A percentile compares a stretch with the other conserved stretches of the same genome.
phyloP scores from a whole-genome alignment of 2,329 filamentous ascomycete species.

The Corniculantispora saksenae region DNA sequence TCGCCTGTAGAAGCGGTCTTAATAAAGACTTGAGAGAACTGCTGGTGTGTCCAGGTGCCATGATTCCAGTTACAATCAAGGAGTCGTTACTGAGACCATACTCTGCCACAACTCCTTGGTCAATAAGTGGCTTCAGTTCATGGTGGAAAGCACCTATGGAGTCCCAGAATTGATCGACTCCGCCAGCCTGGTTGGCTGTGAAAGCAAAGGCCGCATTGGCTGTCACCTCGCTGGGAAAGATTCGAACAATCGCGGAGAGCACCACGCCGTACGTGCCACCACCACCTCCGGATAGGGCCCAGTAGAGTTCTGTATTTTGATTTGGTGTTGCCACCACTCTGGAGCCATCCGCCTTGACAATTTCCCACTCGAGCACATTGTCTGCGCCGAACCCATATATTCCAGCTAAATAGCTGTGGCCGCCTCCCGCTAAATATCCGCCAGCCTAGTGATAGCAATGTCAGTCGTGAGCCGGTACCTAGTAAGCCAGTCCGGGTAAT shows the following conservation, averaged over 20 bases:
- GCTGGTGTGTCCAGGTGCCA: neutral
- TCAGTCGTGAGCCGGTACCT: neutral
- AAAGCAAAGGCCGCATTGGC: neutral
- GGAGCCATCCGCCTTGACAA: conserved; percentile 53
- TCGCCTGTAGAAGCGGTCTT: neutral
- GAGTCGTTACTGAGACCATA: neutral
- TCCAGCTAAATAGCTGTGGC: conserved; percentile 55
- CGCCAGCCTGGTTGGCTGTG: neutral
- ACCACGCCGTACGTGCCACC: conserved; percentile 61
- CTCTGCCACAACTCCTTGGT: neutral
- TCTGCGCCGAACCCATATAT: conserved; percentile 61
- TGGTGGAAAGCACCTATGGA: neutral
- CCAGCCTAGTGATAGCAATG: conserved; percentile 40
- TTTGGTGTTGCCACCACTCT: conserved; percentile 48
- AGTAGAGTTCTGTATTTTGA: conserved; percentile 60
- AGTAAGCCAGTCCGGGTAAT: neutral
- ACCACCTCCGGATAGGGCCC: conserved; percentile 63
- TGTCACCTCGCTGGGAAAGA: neutral
- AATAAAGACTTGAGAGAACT: neutral
- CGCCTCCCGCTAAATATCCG: conserved; percentile 62
- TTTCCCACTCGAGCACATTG: conserved; percentile 56
- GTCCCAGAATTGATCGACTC: neutral
- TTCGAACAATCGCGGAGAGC: conserved; percentile 47
- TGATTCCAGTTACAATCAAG: neutral
- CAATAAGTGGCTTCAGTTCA: neutral